Conservation (phyloP, 2,329 filamentous ascomycete species). For the Claviceps humidiphila region DNA sequence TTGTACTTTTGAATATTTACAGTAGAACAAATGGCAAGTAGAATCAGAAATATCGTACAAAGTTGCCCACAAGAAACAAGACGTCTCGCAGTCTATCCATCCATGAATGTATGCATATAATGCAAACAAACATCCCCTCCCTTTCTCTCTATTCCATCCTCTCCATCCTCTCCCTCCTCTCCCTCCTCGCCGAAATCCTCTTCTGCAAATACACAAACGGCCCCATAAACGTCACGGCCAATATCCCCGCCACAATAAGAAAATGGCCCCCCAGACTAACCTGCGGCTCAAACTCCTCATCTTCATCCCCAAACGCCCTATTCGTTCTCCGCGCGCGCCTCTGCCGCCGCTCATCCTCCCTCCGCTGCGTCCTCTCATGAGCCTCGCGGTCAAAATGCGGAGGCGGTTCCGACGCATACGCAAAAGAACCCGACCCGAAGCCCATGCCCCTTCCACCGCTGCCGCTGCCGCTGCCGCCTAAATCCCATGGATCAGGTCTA, state of each 20-base stretch:
- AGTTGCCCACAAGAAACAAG: no score
- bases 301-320: slow-evolving; percentile 25
- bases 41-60: no score
- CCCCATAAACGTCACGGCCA: slow-evolving; percentile 31
- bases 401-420: slow-evolving; percentile 28
- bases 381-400: slow-evolving; percentile 66
- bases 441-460: slow-evolving; percentile 37
- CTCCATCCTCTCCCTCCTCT: slow-evolving; percentile 13
- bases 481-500: no score
- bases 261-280: slow-evolving; percentile 32
- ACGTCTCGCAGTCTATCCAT: no score
- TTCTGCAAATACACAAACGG: slow-evolving; percentile 29
- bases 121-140: not conserved
- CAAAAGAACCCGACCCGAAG: slow-evolving; percentile 40
- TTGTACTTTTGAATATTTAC: no score
- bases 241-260: slow-evolving; percentile 33
- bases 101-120: no score
- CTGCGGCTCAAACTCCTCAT: slow-evolving; percentile 27
- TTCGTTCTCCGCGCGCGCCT: slow-evolving; percentile 12
- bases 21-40: no score
- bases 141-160: slow-evolving; percentile 4
- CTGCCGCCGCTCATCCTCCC: slow-evolving; percentile 39
- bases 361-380: slow-evolving; percentile 62
- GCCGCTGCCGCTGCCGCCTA: no score
- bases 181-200: slow-evolving; percentile 20